Conservation (phyloP, 2,329 filamentous ascomycete species). For the Colletotrichum sp. region DNA sequence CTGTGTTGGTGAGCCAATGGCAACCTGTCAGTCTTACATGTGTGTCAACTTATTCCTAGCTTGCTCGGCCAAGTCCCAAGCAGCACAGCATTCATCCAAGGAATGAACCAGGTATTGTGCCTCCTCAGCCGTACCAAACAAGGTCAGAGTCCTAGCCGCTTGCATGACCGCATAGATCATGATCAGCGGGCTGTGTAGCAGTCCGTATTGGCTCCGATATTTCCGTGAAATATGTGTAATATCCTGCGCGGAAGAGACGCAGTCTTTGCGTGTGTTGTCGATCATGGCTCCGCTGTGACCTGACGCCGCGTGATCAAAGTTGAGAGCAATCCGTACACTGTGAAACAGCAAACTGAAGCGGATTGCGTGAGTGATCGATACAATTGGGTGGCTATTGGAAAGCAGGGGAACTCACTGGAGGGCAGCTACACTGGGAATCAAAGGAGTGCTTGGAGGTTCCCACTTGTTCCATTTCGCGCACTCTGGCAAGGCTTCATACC, state of each 20-base stretch:
- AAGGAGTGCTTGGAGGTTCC: conserved; percentile 19
- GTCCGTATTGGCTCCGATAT: conserved; percentile 24
- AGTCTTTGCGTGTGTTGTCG: conserved; percentile 11
- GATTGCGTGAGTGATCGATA: background rate
- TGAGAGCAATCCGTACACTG: conserved; percentile 28
- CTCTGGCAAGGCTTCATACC: conserved; percentile 23
- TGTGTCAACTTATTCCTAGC: background rate
- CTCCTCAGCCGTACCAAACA: background rate
- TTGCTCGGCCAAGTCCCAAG: background rate
- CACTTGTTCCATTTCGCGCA: conserved; percentile 26
- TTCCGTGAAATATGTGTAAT: conserved; percentile 24
- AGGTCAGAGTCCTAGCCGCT: background rate
- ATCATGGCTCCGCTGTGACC: background rate
- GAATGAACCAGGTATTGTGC: background rate
- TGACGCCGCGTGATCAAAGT: conserved; percentile 23
- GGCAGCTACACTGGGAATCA: conserved; percentile 18
- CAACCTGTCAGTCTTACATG: background rate
- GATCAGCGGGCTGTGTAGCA: background rate
- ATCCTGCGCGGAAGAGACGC: conserved; percentile 25
- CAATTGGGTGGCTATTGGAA: background rate
- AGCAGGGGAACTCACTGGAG: conserved; percentile 22
- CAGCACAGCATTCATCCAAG: background rate
- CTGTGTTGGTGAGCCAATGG: background rate
- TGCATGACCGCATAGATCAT: conserved; percentile 2
- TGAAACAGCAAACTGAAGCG: conserved; percentile 23